phyloP scores from a whole-genome alignment of 257 asterid genomes.

The Eucommia ulmoides region DNA sequence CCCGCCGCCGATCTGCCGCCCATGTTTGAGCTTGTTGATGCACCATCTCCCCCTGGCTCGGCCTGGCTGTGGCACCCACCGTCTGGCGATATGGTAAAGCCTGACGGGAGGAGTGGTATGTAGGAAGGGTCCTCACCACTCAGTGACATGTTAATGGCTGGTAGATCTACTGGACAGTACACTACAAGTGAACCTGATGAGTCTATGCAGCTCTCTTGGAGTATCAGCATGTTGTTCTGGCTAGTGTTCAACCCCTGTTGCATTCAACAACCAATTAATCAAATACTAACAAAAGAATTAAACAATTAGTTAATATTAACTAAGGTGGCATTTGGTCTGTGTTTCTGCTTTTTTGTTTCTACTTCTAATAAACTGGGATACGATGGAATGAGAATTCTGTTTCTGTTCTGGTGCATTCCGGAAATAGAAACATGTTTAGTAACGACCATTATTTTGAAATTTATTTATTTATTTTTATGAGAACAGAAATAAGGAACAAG shows the following conservation, averaged over 20 bases:
- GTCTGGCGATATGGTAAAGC: conserved; percentile 74
- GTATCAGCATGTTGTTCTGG: conserved; percentile 83
- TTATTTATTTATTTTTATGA: no score
- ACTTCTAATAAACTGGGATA: no score
- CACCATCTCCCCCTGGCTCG: conserved; percentile 8
- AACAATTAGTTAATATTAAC: no score
- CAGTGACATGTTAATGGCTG: conserved; percentile 75
- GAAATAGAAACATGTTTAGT: no score
- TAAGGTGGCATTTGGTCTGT: no score
- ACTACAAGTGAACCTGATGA: conserved; percentile 72
- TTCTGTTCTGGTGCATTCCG: no score
- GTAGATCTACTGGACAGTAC: conserved; percentile 71
- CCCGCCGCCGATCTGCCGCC: conserved; percentile 26
- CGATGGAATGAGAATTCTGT: no score
- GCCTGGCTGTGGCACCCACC: conserved; percentile 21
- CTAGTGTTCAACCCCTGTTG: conserved; percentile 65
- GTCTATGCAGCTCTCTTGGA: conserved; percentile 92
- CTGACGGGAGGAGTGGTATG: conserved; percentile 71
- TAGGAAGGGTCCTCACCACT: conserved; percentile 81
- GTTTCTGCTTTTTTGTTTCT: no score
- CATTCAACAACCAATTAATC: neutral
- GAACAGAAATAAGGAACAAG: no score
- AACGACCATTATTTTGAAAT: no score
- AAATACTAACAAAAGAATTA: neutral
- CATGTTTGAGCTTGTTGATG: conserved; percentile 40